Conservation (phyloP, 1,284 basidiomycete genomes). For the Ustilago esculenta region DNA sequence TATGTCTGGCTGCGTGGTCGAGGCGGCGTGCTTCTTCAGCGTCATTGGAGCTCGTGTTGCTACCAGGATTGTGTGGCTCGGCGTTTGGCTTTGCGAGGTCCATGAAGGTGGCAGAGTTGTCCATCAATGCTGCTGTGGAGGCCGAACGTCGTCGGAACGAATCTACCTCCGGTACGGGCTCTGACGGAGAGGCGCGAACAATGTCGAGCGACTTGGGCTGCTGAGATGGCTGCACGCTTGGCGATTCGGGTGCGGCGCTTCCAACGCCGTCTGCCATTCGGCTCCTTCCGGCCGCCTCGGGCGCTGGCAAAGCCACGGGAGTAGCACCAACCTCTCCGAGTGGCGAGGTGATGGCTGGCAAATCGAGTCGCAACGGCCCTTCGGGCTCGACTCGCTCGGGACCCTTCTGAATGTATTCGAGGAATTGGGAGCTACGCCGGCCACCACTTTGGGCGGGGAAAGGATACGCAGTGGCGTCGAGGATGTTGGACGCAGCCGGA, state of each 20-base stretch:
- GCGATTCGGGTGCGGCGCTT: neutral
- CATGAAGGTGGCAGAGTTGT: constrained; percentile 29
- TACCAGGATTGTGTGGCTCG: neutral
- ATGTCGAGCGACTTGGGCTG: constrained; percentile 21
- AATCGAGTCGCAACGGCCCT: constrained; percentile 21
- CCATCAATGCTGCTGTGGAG: constrained; percentile 44
- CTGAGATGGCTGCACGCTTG: neutral
- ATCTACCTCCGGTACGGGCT: neutral
- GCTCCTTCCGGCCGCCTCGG: constrained; percentile 3
- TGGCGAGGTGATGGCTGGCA: constrained; percentile 12
- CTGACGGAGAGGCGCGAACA: constrained; percentile 5
- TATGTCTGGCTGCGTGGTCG: neutral
- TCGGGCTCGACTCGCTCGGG: constrained; percentile 30
- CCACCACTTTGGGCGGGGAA: constrained; percentile 25
- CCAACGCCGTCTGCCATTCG: neutral
- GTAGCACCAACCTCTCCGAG: constrained; percentile 10
- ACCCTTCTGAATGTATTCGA: constrained; percentile 42
- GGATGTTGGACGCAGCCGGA: constrained; percentile 22
- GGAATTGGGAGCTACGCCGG: constrained; percentile 38
- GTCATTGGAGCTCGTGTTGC: constrained; percentile 4
- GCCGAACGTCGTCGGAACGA: constrained; percentile 43
- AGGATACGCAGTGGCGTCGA: constrained; percentile 18
- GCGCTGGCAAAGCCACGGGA: neutral
- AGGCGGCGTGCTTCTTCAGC: neutral
- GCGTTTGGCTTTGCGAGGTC: constrained; percentile 7